Conservation (phyloP, 2,329 filamentous ascomycete genomes). For the Fusarium duplospermum region DNA sequence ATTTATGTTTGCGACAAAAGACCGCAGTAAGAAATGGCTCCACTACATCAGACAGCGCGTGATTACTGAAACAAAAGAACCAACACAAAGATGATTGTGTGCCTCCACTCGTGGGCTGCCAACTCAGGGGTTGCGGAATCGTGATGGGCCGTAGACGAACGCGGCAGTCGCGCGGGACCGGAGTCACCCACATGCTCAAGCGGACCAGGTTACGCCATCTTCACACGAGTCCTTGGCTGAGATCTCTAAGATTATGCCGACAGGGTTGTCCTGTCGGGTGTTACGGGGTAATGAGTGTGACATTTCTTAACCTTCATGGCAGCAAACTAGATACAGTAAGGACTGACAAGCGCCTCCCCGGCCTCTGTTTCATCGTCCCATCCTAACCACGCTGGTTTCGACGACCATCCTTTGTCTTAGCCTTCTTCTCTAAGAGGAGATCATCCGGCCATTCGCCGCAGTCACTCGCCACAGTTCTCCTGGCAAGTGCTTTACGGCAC, state of each 20-base stretch:
- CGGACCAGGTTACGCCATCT: background rate
- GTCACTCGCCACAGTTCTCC: background rate
- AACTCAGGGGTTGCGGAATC: background rate
- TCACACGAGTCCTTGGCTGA: background rate
- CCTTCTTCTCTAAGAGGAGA: background rate
- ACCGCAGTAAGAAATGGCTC: background rate
- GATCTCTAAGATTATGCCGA: background rate
- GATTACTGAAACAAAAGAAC: conserved; percentile 22
- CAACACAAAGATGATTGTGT: conserved; percentile 11
- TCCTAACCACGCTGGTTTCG: background rate
- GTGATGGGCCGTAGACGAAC: background rate
- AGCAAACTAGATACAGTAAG: conserved; percentile 7
- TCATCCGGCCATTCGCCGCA: background rate
- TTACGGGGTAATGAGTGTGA: conserved; percentile 6
- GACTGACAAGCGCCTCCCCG: background rate
- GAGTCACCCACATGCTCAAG: conserved; percentile 14
- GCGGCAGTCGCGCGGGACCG: background rate
- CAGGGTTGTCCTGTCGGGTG: background rate
- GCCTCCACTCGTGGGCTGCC: background rate
- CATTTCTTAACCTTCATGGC: conserved; percentile 12
- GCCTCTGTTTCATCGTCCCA: background rate
- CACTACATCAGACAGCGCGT: background rate
- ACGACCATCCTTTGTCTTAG: background rate
- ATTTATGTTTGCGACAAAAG: background rate
- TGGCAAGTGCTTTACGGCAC: too few relatives aligned